phyloP scores from a whole-genome alignment of 2,329 filamentous ascomycete species.

The Phyllosticta capitalensis region DNA sequence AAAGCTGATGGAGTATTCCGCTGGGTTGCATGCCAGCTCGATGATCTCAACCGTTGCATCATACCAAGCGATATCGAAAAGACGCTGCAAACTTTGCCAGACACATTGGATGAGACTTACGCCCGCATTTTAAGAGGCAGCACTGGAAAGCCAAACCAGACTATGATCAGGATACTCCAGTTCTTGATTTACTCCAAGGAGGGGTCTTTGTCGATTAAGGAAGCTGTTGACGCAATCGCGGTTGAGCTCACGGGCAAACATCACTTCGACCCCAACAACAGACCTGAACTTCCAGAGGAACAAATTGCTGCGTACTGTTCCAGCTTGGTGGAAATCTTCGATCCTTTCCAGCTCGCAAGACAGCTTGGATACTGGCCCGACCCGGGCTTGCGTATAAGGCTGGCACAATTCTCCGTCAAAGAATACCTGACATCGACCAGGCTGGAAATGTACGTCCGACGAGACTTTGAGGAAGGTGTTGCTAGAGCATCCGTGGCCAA shows the following conservation, averaged over 20 bases:
- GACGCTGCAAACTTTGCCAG: constrained; percentile 1
- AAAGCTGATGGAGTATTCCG: constrained; percentile 8
- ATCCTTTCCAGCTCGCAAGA: no score
- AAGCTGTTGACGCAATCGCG: constrained; percentile 1
- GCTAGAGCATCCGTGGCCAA: neutral
- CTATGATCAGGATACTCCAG: constrained; percentile 2
- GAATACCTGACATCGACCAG: neutral
- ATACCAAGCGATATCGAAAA: neutral
- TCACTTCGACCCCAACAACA: neutral
- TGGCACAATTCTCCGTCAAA: neutral
- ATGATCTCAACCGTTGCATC: constrained; percentile 5
- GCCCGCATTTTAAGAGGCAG: constrained; percentile 3
- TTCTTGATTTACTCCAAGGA: constrained; percentile 1
- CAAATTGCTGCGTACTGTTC: neutral
- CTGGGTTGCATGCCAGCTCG: constrained; percentile 12
- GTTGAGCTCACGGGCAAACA: neutral
- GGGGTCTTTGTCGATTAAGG: neutral
- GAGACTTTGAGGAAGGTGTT: neutral
- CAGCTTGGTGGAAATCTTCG: neutral
- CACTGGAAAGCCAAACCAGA: neutral
- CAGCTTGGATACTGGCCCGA: no score
- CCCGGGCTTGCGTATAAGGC: neutral
- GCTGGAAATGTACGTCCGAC: neutral
- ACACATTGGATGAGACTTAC: constrained; percentile 12
- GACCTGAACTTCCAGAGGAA: neutral